These are phyloP conservation scores for Lichtheimia ornata DNA, from an alignment of 371 early-diverging fungal genomes.

Conservation along the genomic window DNA sequence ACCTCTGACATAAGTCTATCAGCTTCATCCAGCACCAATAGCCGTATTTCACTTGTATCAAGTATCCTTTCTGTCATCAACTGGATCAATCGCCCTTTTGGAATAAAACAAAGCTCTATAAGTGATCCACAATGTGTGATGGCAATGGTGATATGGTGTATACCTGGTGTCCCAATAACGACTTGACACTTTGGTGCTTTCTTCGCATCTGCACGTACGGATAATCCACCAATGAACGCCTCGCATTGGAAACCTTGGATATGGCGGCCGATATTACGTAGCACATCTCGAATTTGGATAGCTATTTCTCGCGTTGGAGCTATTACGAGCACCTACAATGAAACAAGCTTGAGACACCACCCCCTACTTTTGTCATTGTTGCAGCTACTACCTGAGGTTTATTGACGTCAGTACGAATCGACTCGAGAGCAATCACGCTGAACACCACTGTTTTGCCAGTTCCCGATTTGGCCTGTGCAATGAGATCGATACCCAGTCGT, in stretches of 20 bases:
- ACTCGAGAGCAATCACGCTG: constrained; percentile 86
- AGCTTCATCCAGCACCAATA: constrained; percentile 94
- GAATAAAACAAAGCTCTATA: too few species aligned
- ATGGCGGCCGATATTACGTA: constrained; percentile 49
- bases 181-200: constrained; percentile 72
- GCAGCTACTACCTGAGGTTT: constrained; percentile 34
- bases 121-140: too few species aligned
- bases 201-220: constrained; percentile 66
- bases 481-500: constrained; percentile 78
- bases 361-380: neutral
- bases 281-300: constrained; percentile 82
- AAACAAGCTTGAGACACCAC: neutral
- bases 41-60: constrained; percentile 64
- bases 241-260: constrained; percentile 66
- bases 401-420: constrained; percentile 47
- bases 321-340: constrained; percentile 73
- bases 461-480: constrained; percentile 95
- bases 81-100: constrained; percentile 75
- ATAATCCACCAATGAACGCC: constrained; percentile 88
- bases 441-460: constrained; percentile 98
- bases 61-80: constrained; percentile 71
- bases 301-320: constrained; percentile 95
- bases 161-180: constrained; percentile 91
- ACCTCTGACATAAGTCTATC: constrained; percentile 81
- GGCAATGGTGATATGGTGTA: neutral